Base-by-base conservation (phyloP, 768 basidiomycete species). In the Rhizopogon vesiculosus region DNA sequence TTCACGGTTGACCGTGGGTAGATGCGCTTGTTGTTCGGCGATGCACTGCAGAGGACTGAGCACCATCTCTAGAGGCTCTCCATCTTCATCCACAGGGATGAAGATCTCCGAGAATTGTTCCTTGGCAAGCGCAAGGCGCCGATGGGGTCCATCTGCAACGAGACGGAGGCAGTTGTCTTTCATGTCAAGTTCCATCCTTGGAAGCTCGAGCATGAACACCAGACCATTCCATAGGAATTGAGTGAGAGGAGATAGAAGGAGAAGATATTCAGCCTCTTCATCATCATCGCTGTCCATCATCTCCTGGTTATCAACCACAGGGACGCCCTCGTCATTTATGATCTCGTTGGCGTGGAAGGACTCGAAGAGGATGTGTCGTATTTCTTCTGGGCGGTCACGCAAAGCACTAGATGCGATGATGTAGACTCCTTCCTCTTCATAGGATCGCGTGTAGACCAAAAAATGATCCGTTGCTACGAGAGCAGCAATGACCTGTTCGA, bases 191-290 rank as follows among this genome's bases (percentile, higher is more conserved):
- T 93, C 87, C 59, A 93, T 76, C 62, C 76, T 85, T 13, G 88
- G 84, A 16, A 95, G 73, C 53, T 84, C 80, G 35, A 93, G 74
- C 64, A 93, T 79, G 71, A 94, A 79, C 46, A 97, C 89, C 35
- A 86, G 77, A 7, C 96, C 96, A 53, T 88, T 89, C 96, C 96
- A 99, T 31, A 93, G 75, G 74, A 97, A 99, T 51, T 85, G 84
- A 10, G 79, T 84, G 22, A 86, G 81, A 22, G 97, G 94, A 19
- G 96, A 91, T 48, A 98, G 72, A 39, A 97, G 70, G 48, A 99
- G 79, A 33, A 99, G 73, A 67, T 98, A 98, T 52, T 83, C 80
- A 15, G 78, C 77, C 29, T 82, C 82, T 9, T 74, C 75, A 25
- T 86, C 83, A 41, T 81, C 77, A 39, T 84, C 81, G 42, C 78